Evolutionary conservation across 1,284 basidiomycete genomes (phyloP), one percentile per base, ranked within the genome.

Genomic region (Cryptococcus deneoformans): DNA sequence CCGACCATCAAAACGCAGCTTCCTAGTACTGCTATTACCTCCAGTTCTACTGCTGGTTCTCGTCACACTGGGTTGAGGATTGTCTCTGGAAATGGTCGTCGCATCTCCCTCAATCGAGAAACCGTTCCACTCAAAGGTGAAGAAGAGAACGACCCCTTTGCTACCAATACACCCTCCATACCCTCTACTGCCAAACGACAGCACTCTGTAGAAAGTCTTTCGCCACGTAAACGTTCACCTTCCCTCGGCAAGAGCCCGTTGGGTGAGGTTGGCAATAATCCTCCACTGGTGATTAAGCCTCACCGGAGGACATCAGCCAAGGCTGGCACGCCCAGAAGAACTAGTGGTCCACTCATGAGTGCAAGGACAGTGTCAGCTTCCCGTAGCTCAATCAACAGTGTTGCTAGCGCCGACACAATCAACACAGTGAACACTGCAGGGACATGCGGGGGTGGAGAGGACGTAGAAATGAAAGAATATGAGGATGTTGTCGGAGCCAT

Each of bases 221-320:
- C 66, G 5, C 74, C 74, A 5, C 64, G 74, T 3, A 76, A 76
- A 50, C 63, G 74, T 4, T 69, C 67, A 1, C 67, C 67, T 20
- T 47, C 69, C 9, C 37, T 51, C 36, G 20, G 34, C 39, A 51
- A 42, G 20, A 42, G 50, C 12, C 50, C 50, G 8, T n/a, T 51
- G 5, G 10, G 10, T 12, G 46, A 47, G 40, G 12, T 16, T 5
- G 34, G 20, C 20, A 12, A 6, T 34, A 29, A 14, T 16, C 34
- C 16, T 16, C 24, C 34, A 4, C 8, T 35, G 14, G 46, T 47
- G 16, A 29, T 10, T 4, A 29, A 34, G 14, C 12, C 40, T 42
- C 40, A 16, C 16, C 46, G 46, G 8, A 36, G 20, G 34, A 47
- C 20, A 4, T 16, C 24, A 34, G n/a, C 16, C 14, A 38, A 38